Evolutionary conservation across 1,284 basidiomycete genomes (phyloP), one percentile per base, ranked within the genome.

Genomic region (Sporisorium iseilematis-ciliati): DNA sequence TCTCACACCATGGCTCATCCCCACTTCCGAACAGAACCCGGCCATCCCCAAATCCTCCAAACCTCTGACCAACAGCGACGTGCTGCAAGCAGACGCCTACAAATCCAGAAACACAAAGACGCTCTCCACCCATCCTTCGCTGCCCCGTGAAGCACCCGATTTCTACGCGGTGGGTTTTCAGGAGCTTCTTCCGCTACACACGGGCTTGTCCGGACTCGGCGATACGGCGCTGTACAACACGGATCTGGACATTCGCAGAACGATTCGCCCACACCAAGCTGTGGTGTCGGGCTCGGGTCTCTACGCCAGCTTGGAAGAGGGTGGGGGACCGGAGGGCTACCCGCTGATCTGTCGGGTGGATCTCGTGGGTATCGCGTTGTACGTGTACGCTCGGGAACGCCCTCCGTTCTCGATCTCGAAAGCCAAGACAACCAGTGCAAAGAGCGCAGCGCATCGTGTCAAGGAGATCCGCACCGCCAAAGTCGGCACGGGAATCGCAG

Each of bases 101-200:
- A 58, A 64, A 60, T 75, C 68, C 23, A 40, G 53, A 48, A 72
- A 79, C 48, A 48, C 77, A 23, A 61, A 72, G 18, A 55, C 69
- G 14, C 67, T 66, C 31, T 68, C 65, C 18, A 64, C 65, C 10
- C 73, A 66, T 16, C 70, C 70, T 5, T 68, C 69, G 16, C 49
- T 74, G 21, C 75, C 80, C 18, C 74, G 83, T 25, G 79, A 82
- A 43, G 81, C 82, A 23, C 82, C 83, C 7, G 94, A 95, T 84
- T 91, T 95, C 38, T 90, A 94, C 58, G 93, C 91, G 0, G 91
- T 95, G 50, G 93, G 93, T 12, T 95, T 95, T 78, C 93, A 95
- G 82, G 93, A 95, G 84, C 88, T 95, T 45, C 87, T 95, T 11
- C 93, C 93, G 5, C 88, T 95, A n/a, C 77, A 69, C 48, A 62